Evolutionary conservation across 148 eudicot genomes (phyloP).

Genomic region (Chenopodium album): DNA sequence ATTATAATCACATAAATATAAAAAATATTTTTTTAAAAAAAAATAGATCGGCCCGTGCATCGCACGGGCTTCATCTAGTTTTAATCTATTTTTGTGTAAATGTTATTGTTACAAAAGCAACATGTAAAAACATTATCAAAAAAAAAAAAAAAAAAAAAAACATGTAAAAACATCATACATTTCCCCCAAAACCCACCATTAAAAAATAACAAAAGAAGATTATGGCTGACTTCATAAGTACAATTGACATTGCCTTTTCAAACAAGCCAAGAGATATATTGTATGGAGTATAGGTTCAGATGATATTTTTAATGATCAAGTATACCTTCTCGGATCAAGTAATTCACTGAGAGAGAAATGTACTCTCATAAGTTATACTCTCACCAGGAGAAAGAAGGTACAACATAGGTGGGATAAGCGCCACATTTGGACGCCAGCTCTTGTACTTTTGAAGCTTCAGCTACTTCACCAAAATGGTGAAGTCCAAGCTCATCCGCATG

Average conservation of each 20-base stretch:
- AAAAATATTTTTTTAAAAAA: no score
- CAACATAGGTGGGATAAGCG: slow-evolving; percentile 61
- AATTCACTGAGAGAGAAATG: background rate
- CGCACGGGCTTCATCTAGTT: no score
- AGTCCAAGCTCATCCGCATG: slow-evolving; percentile 86
- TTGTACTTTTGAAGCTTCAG: slow-evolving; percentile 50
- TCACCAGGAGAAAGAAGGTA: slow-evolving; percentile 79
- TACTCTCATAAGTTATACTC: background rate
- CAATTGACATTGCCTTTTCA: background rate
- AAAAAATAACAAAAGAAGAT: background rate
- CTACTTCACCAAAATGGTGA: slow-evolving; percentile 52
- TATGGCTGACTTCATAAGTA: background rate
- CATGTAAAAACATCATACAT: background rate
- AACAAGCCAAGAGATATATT: background rate
- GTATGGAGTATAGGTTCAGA: background rate
- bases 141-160: background rate
- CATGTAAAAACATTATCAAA: background rate
- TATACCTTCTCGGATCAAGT: background rate
- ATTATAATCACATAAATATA: no score
- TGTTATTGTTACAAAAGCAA: background rate
- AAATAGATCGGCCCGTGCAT: no score
- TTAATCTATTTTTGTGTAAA: background rate
- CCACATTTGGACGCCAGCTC: slow-evolving; percentile 59
- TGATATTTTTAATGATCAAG: background rate
- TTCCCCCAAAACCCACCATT: background rate